These are phyloP conservation scores for Cutaneotrichosporon cutaneum DNA, from an alignment of 1,284 basidiomycete species.

Conservation along the genomic window DNA sequence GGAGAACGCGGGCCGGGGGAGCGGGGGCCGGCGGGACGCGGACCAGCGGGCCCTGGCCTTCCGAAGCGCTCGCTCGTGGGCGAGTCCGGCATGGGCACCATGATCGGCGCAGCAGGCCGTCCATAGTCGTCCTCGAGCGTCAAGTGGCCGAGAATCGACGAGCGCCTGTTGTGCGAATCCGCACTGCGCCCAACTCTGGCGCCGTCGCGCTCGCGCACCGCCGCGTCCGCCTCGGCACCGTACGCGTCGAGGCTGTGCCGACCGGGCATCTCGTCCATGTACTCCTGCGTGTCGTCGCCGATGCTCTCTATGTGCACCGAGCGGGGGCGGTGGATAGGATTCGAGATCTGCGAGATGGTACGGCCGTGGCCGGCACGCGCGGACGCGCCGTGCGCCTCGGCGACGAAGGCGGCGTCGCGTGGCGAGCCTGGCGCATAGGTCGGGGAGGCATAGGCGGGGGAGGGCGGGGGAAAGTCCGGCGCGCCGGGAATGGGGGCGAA, in stretches of 20 bases:
- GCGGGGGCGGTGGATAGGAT: conserved; percentile 8
- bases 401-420: not conserved
- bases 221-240: conserved; percentile 9
- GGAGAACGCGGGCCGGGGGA: not conserved
- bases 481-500: not conserved
- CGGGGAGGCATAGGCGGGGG: not conserved
- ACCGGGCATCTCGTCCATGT: conserved; percentile 15
- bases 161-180: not conserved
- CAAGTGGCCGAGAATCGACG: conserved; percentile 16
- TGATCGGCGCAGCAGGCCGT: conserved; percentile 26
- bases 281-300: conserved; percentile 10
- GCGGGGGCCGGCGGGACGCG: not conserved
- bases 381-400: conserved; percentile 12
- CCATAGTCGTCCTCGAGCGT: conserved; percentile 15
- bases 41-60: not conserved
- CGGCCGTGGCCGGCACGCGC: conserved; percentile 3
- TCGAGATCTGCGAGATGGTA: conserved; percentile 18
- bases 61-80: conserved; percentile 16
- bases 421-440: not conserved
- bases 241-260: conserved; percentile 6
- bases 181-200: not conserved
- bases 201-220: conserved; percentile 11
- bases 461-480: not conserved
- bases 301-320: conserved; percentile 30
- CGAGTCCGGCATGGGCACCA: conserved; percentile 34